phyloP scores from a whole-genome alignment of 1,139 yeast species.

The Meyerozyma smithsonii region DNA sequence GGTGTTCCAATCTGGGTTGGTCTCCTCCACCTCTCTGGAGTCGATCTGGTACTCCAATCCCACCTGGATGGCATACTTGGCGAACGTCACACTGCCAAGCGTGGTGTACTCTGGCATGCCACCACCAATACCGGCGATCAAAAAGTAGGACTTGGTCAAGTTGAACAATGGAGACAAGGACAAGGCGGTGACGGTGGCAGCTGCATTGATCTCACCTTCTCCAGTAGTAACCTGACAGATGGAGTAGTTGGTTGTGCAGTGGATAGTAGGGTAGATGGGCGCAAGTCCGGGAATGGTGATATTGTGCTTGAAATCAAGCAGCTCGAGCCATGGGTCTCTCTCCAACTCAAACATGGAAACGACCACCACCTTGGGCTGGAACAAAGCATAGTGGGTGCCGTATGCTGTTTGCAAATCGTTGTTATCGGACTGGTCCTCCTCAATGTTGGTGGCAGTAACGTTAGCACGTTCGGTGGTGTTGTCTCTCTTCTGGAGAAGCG shows the following conservation, averaged over 20 bases:
- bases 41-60: slow-evolving; percentile 56
- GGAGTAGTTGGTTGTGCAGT: slow-evolving; percentile 49
- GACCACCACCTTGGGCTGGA: slow-evolving; percentile 51
- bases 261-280: slow-evolving; percentile 53
- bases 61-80: slow-evolving; percentile 60
- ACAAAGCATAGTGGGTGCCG: slow-evolving; percentile 33
- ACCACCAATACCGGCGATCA: slow-evolving; percentile 66
- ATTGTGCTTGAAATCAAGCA: slow-evolving; percentile 42
- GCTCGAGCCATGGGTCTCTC: slow-evolving; percentile 49
- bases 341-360: slow-evolving; percentile 56
- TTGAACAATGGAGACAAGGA: slow-evolving; percentile 53
- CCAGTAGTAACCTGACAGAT: slow-evolving; percentile 64
- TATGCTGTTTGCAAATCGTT: slow-evolving; percentile 21
- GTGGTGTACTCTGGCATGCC: slow-evolving; percentile 49
- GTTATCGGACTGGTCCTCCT: slow-evolving; percentile 5
- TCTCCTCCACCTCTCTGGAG: slow-evolving; percentile 40
- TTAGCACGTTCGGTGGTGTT: slow-evolving; percentile 14
- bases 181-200: slow-evolving; percentile 53
- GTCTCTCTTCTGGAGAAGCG: slow-evolving; percentile 16
- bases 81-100: slow-evolving; percentile 55
- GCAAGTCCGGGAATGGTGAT: slow-evolving; percentile 61
- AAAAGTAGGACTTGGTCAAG: slow-evolving; percentile 54
- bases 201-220: slow-evolving; percentile 69
- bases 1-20: slow-evolving; percentile 53
- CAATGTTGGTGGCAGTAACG: slow-evolving; percentile 9